These are phyloP conservation scores for Irpex sp. DNA, from an alignment of 1,284 basidiomycete species.

Conservation along the genomic window DNA sequence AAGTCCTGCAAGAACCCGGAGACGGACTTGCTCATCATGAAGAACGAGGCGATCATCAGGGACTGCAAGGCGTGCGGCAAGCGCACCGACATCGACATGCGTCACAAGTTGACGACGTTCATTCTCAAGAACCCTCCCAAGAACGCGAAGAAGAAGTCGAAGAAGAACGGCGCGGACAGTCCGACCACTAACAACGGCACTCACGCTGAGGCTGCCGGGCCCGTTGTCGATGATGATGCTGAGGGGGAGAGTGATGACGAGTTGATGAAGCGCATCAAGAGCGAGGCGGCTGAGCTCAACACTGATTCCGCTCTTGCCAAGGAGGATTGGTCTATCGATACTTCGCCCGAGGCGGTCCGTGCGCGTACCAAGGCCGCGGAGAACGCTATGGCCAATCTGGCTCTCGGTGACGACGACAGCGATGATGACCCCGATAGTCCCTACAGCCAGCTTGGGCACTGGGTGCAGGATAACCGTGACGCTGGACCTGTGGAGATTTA, in stretches of 20 bases:
- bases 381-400: conserved; percentile 54
- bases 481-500: conserved; percentile 63
- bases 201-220: conserved; percentile 44
- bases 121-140: conserved; percentile 97
- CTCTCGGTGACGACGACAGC: conserved; percentile 76
- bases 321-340: conserved; percentile 90
- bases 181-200: conserved; percentile 19
- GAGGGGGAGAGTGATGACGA: conserved; percentile 76
- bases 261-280: conserved; percentile 80
- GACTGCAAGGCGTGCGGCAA: conserved; percentile 99
- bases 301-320: conserved; percentile 56
- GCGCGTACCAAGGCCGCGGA: conserved; percentile 82
- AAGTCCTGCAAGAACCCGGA: conserved; percentile 99
- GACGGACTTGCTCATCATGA: conserved; percentile 92
- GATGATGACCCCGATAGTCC: conserved; percentile 88
- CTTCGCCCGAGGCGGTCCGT: conserved; percentile 88
- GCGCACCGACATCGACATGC: conserved; percentile 91
- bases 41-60: conserved; percentile 86
- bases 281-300: conserved; percentile 79
- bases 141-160: conserved; percentile 76
- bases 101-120: conserved; percentile 95
- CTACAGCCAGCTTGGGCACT: conserved; percentile 80
- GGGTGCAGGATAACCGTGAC: conserved; percentile 80
- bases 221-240: conserved; percentile 39
- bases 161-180: conserved; percentile 40